phyloP scores from a whole-genome alignment of 768 basidiomycete species.

The Scleroderma bovista region DNA sequence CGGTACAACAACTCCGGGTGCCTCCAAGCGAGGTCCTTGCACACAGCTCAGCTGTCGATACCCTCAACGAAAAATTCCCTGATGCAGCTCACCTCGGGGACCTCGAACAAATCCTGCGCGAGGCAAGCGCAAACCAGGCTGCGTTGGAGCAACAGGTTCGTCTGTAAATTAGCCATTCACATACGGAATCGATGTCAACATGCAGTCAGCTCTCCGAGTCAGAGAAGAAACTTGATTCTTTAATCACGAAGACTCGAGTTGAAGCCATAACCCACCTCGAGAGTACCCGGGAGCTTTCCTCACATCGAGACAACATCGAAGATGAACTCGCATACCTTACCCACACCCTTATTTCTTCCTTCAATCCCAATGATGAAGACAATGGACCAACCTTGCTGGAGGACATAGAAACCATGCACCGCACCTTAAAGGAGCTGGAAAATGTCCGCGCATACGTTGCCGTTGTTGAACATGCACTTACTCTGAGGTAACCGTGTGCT shows the following conservation, averaged over 20 bases:
- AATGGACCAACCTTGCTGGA: conserved; percentile 66
- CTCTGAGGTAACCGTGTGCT: conserved; percentile 53
- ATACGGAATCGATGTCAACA: conserved; percentile 8
- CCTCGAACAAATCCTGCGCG: conserved; percentile 39
- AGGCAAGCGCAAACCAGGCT: conserved; percentile 37
- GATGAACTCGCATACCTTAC: conserved; percentile 73
- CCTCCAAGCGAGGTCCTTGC: conserved; percentile 43
- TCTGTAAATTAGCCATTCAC: conserved; percentile 11
- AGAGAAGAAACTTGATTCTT: conserved; percentile 37
- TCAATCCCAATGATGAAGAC: conserved; percentile 38
- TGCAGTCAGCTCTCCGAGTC: conserved; percentile 57
- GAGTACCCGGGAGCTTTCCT: conserved; percentile 67
- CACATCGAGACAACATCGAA: conserved; percentile 69
- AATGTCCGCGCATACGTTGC: conserved; percentile 72
- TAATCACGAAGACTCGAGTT: conserved; percentile 45
- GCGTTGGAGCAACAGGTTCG: conserved; percentile 44
- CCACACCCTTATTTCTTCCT: conserved; percentile 54
- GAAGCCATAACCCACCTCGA: conserved; percentile 46
- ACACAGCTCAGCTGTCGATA: conserved; percentile 27
- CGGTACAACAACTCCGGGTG: conserved; percentile 44
- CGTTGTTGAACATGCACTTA: conserved; percentile 63
- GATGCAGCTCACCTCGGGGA: conserved; percentile 47
- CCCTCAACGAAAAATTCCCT: conserved; percentile 42
- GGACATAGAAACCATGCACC: conserved; percentile 75
- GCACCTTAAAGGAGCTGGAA: conserved; percentile 70